These are phyloP conservation scores for Fusarium sp. DNA, from an alignment of 2,329 filamentous ascomycete genomes.

Conservation along the genomic window DNA sequence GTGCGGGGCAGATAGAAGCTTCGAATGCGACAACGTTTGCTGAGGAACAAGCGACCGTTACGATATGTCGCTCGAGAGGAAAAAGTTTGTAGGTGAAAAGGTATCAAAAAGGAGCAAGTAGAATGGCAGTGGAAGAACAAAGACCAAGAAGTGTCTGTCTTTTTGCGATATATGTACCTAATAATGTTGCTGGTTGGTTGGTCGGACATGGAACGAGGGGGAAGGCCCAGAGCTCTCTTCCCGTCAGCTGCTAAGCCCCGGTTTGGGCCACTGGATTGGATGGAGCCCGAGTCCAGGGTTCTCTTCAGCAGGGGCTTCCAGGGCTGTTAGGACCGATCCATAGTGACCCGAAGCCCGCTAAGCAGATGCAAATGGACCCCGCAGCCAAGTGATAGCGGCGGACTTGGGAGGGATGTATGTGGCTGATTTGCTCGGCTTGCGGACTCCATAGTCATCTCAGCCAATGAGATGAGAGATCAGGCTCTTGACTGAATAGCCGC, in stretches of 20 bases:
- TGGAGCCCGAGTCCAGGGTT: constrained; percentile 9
- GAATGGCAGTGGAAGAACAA: constrained; percentile 25
- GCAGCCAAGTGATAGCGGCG: constrained; percentile 26
- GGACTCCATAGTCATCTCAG: constrained; percentile 29
- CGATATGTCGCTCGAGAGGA: not conserved
- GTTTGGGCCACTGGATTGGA: constrained; percentile 25
- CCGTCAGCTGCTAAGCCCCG: constrained; percentile 32
- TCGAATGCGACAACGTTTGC: constrained; percentile 22
- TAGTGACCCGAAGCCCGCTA: constrained; percentile 46
- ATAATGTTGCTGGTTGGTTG: constrained; percentile 41
- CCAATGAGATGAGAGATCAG: constrained; percentile 37
- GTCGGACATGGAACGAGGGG: constrained; percentile 38
- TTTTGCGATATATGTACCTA: constrained; percentile 48
- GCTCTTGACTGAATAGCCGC: constrained; percentile 42
- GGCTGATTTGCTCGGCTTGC: constrained; percentile 47
- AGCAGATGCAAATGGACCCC: constrained; percentile 33
- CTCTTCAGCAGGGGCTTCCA: constrained; percentile 35
- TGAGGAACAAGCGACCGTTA: constrained; percentile 10
- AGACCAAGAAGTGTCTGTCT: constrained; percentile 40
- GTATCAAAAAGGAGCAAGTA: constrained; percentile 9
- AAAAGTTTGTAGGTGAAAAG: constrained; percentile 7
- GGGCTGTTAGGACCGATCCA: constrained; percentile 43
- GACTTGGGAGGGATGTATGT: constrained; percentile 11
- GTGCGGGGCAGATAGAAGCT: constrained; percentile 38
- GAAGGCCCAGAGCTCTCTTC: constrained; percentile 24